Evolutionary conservation across 1,139 yeast species (phyloP), one percentile per base, ranked within the genome.

Genomic region (Geotrichum europaeum): DNA sequence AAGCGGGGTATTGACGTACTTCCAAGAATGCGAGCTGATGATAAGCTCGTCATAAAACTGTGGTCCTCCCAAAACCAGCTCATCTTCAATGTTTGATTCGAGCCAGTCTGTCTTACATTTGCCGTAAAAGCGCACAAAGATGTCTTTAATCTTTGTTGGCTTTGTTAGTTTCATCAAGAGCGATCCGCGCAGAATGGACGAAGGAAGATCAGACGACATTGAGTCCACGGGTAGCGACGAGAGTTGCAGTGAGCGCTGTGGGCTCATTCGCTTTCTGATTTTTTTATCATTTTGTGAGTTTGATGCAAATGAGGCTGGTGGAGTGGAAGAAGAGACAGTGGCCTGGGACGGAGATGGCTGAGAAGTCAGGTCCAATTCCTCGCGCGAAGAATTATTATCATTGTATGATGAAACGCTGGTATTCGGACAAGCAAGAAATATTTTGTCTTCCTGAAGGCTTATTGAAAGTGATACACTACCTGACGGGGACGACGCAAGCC

Each of bases 41-140:
- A 67, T 65, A 9, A 70, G 65, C 47, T 69, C 65, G 60, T 74
- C 77, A 57, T 69, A 71, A 55, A 73, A 66, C 58, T 73, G 76
- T 13, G 73, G 65, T 7, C 61, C 64, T 20, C 20, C 49, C 12
- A 13, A 24, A 6, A 24, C 7, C 7, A 28, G 13, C 20, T 54
- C 56, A n/a, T 51, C 47, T 7, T 18, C 56, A 18, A n/a, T 25
- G 36, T 55, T 60, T 12, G 60, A 45, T 20, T 88, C 96, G 3
- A 96, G 92, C 97, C 97, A 90, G 64, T 86, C 91, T 0, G 97
- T 90, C 67, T 86, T 79, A 57, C 89, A 82, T 3, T 75, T 72
- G 3, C 97, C 97, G 66, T 80, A 81, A 68, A 91, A 84, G 1
- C 79, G 75, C 59, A 91, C 76, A 7, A 79, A 73, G 9, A 91